Evolutionary conservation across 2,329 filamentous ascomycete genomes (phyloP).

Genomic region (Chalaropsis ovoidea): DNA sequence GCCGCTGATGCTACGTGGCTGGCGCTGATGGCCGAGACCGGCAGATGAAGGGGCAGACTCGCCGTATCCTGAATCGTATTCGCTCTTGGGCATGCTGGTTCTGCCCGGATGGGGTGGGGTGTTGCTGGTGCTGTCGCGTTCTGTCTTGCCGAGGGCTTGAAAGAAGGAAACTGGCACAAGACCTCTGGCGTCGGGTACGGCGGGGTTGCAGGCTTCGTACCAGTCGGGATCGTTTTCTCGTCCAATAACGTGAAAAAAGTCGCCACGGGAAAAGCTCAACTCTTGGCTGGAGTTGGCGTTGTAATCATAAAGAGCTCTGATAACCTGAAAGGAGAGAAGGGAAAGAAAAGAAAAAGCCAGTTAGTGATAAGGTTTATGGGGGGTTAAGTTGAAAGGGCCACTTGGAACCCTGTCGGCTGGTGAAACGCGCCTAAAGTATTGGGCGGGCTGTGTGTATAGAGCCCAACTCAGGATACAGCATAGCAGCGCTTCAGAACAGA

Average conservation of each 20-base stretch:
- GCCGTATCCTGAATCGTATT: slow-evolving; percentile 87
- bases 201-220: slow-evolving; percentile 97
- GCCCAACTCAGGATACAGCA: neutral
- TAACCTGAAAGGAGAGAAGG: slow-evolving; percentile 53
- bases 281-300: slow-evolving; percentile 65
- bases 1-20: slow-evolving; percentile 41
- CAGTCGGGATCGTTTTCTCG: slow-evolving; percentile 90
- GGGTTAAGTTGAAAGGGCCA: neutral
- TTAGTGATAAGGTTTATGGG: slow-evolving; percentile 17
- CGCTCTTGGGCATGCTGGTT: slow-evolving; percentile 39
- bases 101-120: slow-evolving; percentile 48
- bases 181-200: slow-evolving; percentile 73
- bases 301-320: slow-evolving; percentile 93
- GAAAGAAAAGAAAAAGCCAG: slow-evolving; percentile 22
- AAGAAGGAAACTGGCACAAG: slow-evolving; percentile 92
- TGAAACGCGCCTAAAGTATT: slow-evolving; percentile 14
- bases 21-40: slow-evolving; percentile 34
- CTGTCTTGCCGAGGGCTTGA: slow-evolving; percentile 81
- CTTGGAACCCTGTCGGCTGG: slow-evolving; percentile 17
- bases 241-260: slow-evolving; percentile 96
- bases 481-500: slow-evolving; percentile 2
- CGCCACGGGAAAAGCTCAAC: slow-evolving; percentile 83
- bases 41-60: slow-evolving; percentile 35
- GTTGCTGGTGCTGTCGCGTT: slow-evolving; percentile 61
- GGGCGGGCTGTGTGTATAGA: neutral